These are phyloP conservation scores for Hypoxylon lienhwacheense DNA, from an alignment of 495 filamentous ascomycete genomes.

Conservation along the genomic window DNA sequence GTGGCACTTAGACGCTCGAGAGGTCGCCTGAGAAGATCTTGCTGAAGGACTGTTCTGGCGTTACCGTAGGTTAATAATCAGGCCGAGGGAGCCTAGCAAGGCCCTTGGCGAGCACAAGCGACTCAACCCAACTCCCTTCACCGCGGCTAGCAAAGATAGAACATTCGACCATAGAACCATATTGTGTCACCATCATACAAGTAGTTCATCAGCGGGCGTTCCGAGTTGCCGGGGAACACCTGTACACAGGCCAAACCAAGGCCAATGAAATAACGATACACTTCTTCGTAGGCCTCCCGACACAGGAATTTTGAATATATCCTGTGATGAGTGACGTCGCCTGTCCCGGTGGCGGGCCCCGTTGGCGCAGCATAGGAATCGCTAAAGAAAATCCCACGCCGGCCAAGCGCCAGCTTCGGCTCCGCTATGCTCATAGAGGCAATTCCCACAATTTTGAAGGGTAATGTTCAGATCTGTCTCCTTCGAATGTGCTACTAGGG, in stretches of 20 bases:
- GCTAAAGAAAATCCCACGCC: constrained; percentile 53
- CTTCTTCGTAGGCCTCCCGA: constrained; percentile 28
- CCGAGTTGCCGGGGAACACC: constrained; percentile 11
- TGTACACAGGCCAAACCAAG: no score
- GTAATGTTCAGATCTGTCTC: constrained; percentile 43
- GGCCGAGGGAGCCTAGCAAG: constrained; percentile 57
- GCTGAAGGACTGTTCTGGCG: constrained; percentile 45
- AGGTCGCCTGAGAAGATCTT: constrained; percentile 57
- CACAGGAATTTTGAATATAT: constrained; percentile 41
- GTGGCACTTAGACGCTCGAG: constrained; percentile 54
- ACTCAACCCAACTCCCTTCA: constrained; percentile 34
- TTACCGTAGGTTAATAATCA: constrained; percentile 52
- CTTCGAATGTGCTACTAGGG: constrained; percentile 1
- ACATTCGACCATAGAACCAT: constrained; percentile 55
- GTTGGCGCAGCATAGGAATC: constrained; percentile 40
- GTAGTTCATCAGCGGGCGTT: constrained; percentile 2
- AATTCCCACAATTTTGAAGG: constrained; percentile 56
- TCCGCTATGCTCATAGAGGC: constrained; percentile 47
- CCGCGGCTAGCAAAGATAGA: constrained; percentile 20
- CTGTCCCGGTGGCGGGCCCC: constrained; percentile 47
- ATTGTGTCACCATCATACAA: constrained; percentile 47
- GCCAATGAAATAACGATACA: no score
- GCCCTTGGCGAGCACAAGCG: constrained; percentile 58
- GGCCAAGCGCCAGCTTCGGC: constrained; percentile 48
- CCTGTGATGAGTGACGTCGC: constrained; percentile 49